Conservation (phyloP, 2,329 filamentous ascomycete species). For the Paecilomyces dactylethromorphus region DNA sequence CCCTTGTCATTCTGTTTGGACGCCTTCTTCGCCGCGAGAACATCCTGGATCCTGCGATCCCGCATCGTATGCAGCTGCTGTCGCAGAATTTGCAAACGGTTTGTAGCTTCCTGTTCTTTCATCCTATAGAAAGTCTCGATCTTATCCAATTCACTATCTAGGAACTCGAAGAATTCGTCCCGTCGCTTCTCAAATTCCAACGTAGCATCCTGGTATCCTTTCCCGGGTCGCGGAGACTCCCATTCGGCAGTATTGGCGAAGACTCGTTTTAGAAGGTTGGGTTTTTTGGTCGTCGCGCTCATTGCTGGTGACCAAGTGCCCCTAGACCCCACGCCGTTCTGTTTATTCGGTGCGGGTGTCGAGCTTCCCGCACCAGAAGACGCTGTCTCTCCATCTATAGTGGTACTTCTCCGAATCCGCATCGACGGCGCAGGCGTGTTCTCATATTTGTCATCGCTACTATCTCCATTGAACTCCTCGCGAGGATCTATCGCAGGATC, state of each 20-base stretch:
- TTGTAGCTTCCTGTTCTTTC: constrained; percentile 79
- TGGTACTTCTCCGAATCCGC: not conserved
- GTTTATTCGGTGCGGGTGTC: constrained; percentile 10
- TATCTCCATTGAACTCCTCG: constrained; percentile 14
- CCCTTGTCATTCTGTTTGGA: constrained; percentile 15
- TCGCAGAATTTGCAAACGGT: constrained; percentile 63
- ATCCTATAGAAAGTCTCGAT: constrained; percentile 82
- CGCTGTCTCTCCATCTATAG: not conserved
- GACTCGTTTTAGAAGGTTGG: constrained; percentile 32
- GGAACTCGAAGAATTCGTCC: constrained; percentile 78
- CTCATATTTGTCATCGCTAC: not conserved
- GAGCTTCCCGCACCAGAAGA: not conserved
- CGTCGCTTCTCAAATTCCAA: constrained; percentile 66
- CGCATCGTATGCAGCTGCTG: constrained; percentile 92
- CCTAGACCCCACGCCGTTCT: constrained; percentile 12
- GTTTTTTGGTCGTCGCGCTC: constrained; percentile 16
- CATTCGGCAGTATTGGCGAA: constrained; percentile 27
- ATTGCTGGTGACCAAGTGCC: constrained; percentile 16
- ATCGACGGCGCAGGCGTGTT: not conserved
- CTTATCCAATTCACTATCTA: constrained; percentile 81
- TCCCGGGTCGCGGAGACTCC: constrained; percentile 28
- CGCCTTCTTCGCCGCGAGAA: constrained; percentile 44
- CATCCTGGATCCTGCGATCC: constrained; percentile 69
- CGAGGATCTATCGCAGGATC: constrained; percentile 52
- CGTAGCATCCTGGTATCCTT: constrained; percentile 48